Conservation (phyloP, 1,139 yeast genomes). For the Ogataea hybrid region DNA sequence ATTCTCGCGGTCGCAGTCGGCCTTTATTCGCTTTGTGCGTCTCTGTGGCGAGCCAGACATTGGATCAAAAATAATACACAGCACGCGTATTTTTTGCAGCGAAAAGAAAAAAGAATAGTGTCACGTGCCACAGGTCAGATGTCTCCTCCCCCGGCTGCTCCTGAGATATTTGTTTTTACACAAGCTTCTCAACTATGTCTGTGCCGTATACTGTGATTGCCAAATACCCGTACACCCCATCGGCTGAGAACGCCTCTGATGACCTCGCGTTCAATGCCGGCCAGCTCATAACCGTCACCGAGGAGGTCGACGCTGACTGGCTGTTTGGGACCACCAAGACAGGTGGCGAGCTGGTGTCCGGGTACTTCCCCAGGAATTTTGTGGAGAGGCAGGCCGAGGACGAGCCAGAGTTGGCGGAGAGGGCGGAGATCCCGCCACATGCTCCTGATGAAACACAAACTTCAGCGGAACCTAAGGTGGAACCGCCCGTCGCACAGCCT, state of each 20-base stretch:
- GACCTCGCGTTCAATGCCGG: slow-evolving; percentile 73
- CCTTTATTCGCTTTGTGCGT: too few relatives aligned
- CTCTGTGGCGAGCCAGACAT: too few relatives aligned
- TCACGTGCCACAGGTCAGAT: too few relatives aligned
- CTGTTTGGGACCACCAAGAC: slow-evolving; percentile 59
- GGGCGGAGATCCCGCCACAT: not conserved
- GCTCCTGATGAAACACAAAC: not conserved
- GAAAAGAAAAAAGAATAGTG: too few relatives aligned
- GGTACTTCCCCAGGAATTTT: slow-evolving; percentile 88
- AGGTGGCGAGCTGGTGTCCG: slow-evolving; percentile 43
- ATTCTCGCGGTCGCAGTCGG: too few relatives aligned
- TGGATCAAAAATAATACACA: too few relatives aligned
- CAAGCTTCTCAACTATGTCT: too few relatives aligned
- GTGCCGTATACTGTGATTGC: slow-evolving; percentile 31
- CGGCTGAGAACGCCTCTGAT: slow-evolving; percentile 50
- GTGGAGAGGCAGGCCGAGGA: slow-evolving; percentile 43
- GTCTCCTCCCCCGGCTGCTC: too few relatives aligned
- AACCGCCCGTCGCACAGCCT: not conserved
- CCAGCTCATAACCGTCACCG: slow-evolving; percentile 68
- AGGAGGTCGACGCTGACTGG: slow-evolving; percentile 91
- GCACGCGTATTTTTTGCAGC: too few relatives aligned
- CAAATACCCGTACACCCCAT: slow-evolving; percentile 30
- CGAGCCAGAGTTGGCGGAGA: not conserved
- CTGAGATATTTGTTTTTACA: too few relatives aligned
- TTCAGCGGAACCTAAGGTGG: not conserved